phyloP scores from a whole-genome alignment of 1,284 basidiomycete genomes.

The Butyriboletus appendiculatus region DNA sequence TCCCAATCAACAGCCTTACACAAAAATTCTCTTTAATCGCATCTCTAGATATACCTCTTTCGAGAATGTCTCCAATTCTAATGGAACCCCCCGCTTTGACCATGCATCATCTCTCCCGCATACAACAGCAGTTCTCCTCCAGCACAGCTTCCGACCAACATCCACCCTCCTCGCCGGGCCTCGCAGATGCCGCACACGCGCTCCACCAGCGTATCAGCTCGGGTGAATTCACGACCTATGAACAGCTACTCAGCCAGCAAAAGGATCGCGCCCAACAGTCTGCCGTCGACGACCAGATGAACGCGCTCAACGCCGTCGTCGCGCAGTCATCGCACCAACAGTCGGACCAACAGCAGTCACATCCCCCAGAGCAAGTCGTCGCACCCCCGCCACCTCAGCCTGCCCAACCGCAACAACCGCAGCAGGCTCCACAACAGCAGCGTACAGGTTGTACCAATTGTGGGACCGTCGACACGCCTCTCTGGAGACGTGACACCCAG shows the following conservation, averaged over 20 bases:
- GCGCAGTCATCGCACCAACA: conserved; percentile 14
- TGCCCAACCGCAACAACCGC: conserved; percentile 21
- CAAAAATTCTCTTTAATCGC: conserved; percentile 30
- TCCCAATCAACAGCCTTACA: conserved; percentile 23
- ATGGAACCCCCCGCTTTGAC: conserved; percentile 50
- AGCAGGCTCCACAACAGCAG: conserved; percentile 30
- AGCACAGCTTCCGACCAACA: conserved; percentile 30
- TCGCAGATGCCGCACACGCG: conserved; percentile 28
- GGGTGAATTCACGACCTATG: conserved; percentile 31
- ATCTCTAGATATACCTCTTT: conserved; percentile 34
- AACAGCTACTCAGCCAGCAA: conserved; percentile 31
- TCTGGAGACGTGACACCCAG: conserved; percentile 80
- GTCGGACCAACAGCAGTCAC: conserved; percentile 17
- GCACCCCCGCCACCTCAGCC: conserved; percentile 23
- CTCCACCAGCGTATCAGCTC: conserved; percentile 32
- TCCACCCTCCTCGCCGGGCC: conserved; percentile 31
- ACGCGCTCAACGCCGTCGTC: conserved; percentile 11
- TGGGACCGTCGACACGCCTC: conserved; percentile 71
- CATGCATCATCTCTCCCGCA: conserved; percentile 46
- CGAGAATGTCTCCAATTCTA: conserved; percentile 43
- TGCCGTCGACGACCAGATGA: conserved; percentile 12
- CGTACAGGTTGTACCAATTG: conserved; percentile 65
- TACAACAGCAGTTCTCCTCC: conserved; percentile 41
- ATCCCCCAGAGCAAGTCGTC: conserved; percentile 17
- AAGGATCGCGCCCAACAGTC: conserved; percentile 31